Percentiles rank a stretch among this genome's conserved stretches.
Evolutionary conservation across 495 filamentous ascomycete species (phyloP).

Genomic region (Cercophora newfieldiana): DNA sequence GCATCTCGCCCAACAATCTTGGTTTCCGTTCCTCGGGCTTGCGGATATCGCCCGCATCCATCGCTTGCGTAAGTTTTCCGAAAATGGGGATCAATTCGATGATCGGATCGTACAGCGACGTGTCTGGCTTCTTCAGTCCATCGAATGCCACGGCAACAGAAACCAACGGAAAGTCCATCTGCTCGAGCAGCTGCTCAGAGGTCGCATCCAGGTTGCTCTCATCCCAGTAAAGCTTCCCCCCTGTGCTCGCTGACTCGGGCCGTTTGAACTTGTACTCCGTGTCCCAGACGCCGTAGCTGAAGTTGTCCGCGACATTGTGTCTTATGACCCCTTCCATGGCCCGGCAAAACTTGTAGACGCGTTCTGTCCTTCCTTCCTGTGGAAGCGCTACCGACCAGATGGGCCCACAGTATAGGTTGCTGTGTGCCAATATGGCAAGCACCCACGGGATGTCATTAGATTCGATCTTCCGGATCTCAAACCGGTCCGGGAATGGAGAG

Average conservation of each 20-base stretch:
- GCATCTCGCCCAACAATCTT: slow-evolving; percentile 31
- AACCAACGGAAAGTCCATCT: slow-evolving; percentile 49
- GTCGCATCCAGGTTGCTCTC: slow-evolving; percentile 15
- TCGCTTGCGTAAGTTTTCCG: slow-evolving; percentile 22
- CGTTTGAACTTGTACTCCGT: slow-evolving; percentile 46
- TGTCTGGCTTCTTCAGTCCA: slow-evolving; percentile 32
- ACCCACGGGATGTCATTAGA: slow-evolving; percentile 41
- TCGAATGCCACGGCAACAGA: slow-evolving; percentile 44
- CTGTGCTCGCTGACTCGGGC: slow-evolving; percentile 38
- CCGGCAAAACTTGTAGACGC: slow-evolving; percentile 22
- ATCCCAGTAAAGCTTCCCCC: slow-evolving; percentile 47
- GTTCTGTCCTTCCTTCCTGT: slow-evolving; percentile 19
- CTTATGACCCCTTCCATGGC: slow-evolving; percentile 4
- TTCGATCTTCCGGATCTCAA: slow-evolving; percentile 39
- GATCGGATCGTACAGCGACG: slow-evolving; percentile 27
- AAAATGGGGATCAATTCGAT: slow-evolving; percentile 35
- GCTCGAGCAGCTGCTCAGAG: slow-evolving; percentile 23
- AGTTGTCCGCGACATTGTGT: not conserved
- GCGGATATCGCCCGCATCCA: slow-evolving; percentile 26
- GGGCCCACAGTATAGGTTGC: slow-evolving; percentile 40
- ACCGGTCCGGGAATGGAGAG: slow-evolving; percentile 24
- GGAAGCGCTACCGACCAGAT: slow-evolving; percentile 37
- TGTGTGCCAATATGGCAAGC: slow-evolving; percentile 38
- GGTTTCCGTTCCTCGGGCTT: slow-evolving; percentile 28
- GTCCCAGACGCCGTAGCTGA: slow-evolving; percentile 46